Evolutionary conservation across 805 yeast genomes (phyloP).

Genomic region (Ogataea wickerhamii): DNA sequence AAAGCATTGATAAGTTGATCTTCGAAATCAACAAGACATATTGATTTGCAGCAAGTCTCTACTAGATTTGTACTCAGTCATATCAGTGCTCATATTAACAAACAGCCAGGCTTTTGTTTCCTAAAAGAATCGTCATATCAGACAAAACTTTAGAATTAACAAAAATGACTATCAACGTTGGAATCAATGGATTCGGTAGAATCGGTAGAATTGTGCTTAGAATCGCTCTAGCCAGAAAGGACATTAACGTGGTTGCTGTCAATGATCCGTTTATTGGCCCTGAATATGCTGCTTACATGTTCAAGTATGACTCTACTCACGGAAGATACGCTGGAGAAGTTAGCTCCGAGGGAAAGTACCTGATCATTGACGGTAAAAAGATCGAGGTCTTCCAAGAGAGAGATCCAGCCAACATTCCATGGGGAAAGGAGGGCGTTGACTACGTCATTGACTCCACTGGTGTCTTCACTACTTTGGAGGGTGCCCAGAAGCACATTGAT

Average conservation of each 20-base stretch:
- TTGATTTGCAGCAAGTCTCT: background rate
- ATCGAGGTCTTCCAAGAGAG: slow-evolving; percentile 72
- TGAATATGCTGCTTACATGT: slow-evolving; percentile 91
- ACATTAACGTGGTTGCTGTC: slow-evolving; percentile 80
- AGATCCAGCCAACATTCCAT: slow-evolving; percentile 84
- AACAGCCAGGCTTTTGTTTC: too few species aligned
- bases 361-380: slow-evolving; percentile 66
- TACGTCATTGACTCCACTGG: slow-evolving; percentile 92
- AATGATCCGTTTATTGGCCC: slow-evolving; percentile 89
- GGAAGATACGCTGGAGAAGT: slow-evolving; percentile 81
- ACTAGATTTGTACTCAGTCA: background rate
- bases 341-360: slow-evolving; percentile 47
- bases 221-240: slow-evolving; percentile 69
- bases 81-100: too few species aligned
- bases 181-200: slow-evolving; percentile 95
- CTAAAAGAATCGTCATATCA: too few species aligned
- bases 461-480: slow-evolving; percentile 80
- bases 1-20: background rate
- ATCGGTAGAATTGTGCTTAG: slow-evolving; percentile 88
- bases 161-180: slow-evolving; percentile 61
- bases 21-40: background rate
- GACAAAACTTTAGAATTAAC: slow-evolving; percentile 15
- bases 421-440: slow-evolving; percentile 82
- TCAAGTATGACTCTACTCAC: slow-evolving; percentile 94
- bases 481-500: slow-evolving; percentile 78